Evolutionary conservation across 2,329 filamentous ascomycete species (phyloP).

Genomic region (Parasarocladium wereldwijsianum): DNA sequence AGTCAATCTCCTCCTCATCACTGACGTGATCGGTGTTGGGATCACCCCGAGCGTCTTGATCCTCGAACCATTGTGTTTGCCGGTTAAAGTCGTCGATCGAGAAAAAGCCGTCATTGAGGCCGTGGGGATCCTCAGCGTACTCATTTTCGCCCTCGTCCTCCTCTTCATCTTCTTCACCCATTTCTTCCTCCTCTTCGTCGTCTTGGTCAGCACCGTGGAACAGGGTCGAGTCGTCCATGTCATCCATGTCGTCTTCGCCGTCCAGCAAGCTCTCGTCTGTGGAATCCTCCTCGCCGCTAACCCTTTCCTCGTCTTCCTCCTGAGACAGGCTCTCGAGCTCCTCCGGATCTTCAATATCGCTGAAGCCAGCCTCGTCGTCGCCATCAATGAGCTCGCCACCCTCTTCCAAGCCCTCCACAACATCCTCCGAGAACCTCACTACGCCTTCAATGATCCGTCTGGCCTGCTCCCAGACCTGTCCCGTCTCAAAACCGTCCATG

Average conservation of each 20-base stretch:
- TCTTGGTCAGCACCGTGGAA: too few species aligned
- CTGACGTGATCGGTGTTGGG: conserved; percentile 58
- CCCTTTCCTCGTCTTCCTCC: conserved; percentile 21
- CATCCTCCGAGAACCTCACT: conserved; percentile 30
- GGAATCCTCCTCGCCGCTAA: conserved; percentile 13
- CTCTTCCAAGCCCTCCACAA: conserved; percentile 34
- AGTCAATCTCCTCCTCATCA: conserved; percentile 80
- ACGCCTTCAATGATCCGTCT: conserved; percentile 58
- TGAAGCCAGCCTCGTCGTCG: conserved; percentile 15
- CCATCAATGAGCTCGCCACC: conserved; percentile 28
- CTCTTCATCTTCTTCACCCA: conserved; percentile 22
- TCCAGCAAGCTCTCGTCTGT: conserved; percentile 11
- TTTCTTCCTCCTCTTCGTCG: conserved; percentile 18
- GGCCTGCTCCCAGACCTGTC: conserved; percentile 91
- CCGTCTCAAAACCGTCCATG: conserved; percentile 71
- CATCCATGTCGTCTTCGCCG: conserved; percentile 19
- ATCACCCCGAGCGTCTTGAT: conserved; percentile 66
- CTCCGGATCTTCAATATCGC: conserved; percentile 10
- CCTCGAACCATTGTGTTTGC: conserved; percentile 78
- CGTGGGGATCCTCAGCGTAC: conserved; percentile 49
- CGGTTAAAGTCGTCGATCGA: conserved; percentile 96
- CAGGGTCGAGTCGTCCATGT: conserved; percentile 17
- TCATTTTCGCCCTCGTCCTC: conserved; percentile 31
- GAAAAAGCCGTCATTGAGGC: conserved; percentile 95
- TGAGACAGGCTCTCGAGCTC: conserved; percentile 20